Evolutionary conservation across 169 alveolate species (phyloP), one percentile per base, ranked within the genome.

Genomic region (Plasmodium gallinaceum): DNA sequence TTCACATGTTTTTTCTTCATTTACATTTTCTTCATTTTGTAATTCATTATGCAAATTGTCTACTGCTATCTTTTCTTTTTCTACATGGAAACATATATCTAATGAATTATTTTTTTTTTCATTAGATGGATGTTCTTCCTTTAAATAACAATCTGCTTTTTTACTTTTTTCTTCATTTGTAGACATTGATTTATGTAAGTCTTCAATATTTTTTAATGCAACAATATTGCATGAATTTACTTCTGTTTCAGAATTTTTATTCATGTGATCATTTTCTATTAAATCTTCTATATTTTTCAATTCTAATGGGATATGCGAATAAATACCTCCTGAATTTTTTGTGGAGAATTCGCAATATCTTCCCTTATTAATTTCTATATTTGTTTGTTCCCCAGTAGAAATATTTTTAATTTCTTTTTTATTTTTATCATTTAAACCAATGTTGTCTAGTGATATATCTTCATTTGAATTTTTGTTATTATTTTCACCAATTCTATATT

Each of bases 281-380:
- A 74, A 74, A 12, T 60, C 14, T 10, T 74, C 73, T 18, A 74
- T 16, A 45, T 60, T n/a, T 8, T 43, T 45, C 43, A 74, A 22
- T 12, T 64, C 58, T 37, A 74, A 14, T 0, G 88, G 88, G 9
- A 42, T n/a, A 37, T 51, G 52, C 7, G 14, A 5, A 9, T 42
- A 8, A 43, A 18, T 6, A 26, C 43, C 10, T 22, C 71, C 7
- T 16, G n/a, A 16, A 14, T 32, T 45, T 32, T 32, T 57, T 9
- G 2, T 32, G 8, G 14, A 2, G 5, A 57, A 16, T 57, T 16
- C 20, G 8, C 8, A 1, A 2, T 39, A 37, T 18, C 60, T 39
- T 39, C 24, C 70, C 0, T 72, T 26, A 1, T 26, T 70, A 12
- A 22, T 18, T 42, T 12, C 14, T 9, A 18, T 43, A 37, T 18